Percentiles rank a stretch among this genome's conserved stretches.
phyloP scores from a whole-genome alignment of 805 yeast species.

The Wickerhamomyces mucosus region DNA sequence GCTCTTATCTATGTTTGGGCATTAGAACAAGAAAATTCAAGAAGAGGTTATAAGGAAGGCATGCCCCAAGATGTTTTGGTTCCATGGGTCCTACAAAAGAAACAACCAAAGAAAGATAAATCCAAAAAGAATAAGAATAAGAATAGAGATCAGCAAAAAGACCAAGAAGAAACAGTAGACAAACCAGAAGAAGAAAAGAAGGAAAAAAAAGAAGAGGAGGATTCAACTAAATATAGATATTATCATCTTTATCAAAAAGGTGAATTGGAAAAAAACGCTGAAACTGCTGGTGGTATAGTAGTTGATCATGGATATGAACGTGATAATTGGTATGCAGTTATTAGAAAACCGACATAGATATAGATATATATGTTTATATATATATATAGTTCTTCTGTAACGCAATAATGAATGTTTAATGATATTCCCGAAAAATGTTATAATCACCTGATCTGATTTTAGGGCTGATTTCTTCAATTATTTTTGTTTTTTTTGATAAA shows the following conservation, averaged over 20 bases:
- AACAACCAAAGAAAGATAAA: constrained; percentile 27
- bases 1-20: constrained; percentile 95
- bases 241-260: constrained; percentile 84
- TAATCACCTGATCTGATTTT: no score
- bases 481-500: no score
- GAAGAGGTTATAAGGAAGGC: constrained; percentile 87
- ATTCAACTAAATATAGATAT: constrained; percentile 65
- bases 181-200: constrained; percentile 11
- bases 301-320: constrained; percentile 76
- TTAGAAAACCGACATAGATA: constrained; percentile 19
- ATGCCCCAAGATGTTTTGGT: constrained; percentile 91
- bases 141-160: constrained; percentile 9
- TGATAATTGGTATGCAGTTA: constrained; percentile 88
- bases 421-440: no score
- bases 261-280: constrained; percentile 67
- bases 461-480: no score
- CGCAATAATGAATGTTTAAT: no score
- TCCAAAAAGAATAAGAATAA: constrained; percentile 21
- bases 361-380: no score
- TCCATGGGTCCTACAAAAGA: constrained; percentile 81
- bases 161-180: constrained; percentile 19
- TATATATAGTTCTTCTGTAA: no score
- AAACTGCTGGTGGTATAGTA: constrained; percentile 59
- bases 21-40: constrained; percentile 74
- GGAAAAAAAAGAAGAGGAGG: constrained; percentile 21